Conservation (phyloP, 2,329 filamentous ascomycete species). For the Volutella citrinella region DNA sequence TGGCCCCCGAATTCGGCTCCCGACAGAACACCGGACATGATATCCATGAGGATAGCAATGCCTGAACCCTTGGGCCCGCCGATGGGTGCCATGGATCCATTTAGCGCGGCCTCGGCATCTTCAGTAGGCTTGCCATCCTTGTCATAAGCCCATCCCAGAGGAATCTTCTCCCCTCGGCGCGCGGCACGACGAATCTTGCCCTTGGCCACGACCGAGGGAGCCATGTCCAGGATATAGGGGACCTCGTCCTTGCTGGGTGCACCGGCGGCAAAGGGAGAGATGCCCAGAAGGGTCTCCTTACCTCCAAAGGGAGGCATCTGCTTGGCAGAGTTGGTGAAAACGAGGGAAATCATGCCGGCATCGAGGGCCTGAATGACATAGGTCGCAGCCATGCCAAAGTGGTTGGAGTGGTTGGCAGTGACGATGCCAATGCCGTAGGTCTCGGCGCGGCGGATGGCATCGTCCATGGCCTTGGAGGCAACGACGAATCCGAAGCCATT, state of each 20-base stretch:
- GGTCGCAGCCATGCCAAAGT: constrained; percentile 13
- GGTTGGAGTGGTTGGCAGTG: constrained; percentile 9
- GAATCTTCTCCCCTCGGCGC: constrained; percentile 10
- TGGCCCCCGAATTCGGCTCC: constrained; percentile 10
- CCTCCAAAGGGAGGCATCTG: constrained; percentile 13
- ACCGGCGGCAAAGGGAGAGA: constrained; percentile 9
- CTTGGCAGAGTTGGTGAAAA: constrained; percentile 12
- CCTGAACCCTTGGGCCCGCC: constrained; percentile 10
- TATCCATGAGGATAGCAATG: constrained; percentile 13
- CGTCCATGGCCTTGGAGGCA: constrained; percentile 9
- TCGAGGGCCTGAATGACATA: constrained; percentile 9
- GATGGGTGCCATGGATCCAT: constrained; percentile 9
- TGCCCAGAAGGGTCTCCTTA: constrained; percentile 10
- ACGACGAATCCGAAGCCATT: constrained; percentile 13
- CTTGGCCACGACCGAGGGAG: constrained; percentile 9
- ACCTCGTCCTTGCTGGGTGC: constrained; percentile 10
- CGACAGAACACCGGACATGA: constrained; percentile 11
- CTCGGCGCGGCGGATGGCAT: constrained; percentile 9
- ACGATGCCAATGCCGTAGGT: constrained; percentile 13
- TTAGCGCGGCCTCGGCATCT: constrained; percentile 8
- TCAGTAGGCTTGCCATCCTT: constrained; percentile 9
- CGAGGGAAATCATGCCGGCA: constrained; percentile 10
- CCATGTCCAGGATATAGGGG: constrained; percentile 11
- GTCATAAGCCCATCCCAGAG: constrained; percentile 9
- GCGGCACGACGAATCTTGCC: constrained; percentile 11